Base-by-base conservation (phyloP, 1,139 yeast species). In the Zygoascus sp. region DNA sequence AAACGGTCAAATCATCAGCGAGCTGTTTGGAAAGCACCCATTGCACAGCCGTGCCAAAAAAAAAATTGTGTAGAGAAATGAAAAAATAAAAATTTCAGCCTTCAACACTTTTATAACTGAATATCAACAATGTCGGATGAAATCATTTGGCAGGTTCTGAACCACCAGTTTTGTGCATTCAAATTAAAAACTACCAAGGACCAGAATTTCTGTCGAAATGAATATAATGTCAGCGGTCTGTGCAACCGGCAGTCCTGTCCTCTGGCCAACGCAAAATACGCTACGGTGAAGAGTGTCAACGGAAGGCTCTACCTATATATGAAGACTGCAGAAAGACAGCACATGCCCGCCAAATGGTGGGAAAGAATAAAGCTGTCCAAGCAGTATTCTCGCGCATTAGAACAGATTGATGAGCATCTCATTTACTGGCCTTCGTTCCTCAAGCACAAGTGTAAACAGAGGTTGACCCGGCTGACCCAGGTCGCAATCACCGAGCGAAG, bases 281-380 rank as follows among this genome's bases (percentile, higher is more conserved):
- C 98, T 30, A 92, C 98, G 0, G 95, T 92, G 44, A 84, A 92
- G 60, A 83, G 80, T 59, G 78, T 88, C 37, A 94, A 89, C 58
- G 98, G 98, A 17, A 79, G 81, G 63, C 72, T 92, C 42, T 92
- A 89, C 62, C 73, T 92, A 36, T 92, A 92, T 69, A 92, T 92
- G 92, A 92, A 92, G 66, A 92, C 97, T 0, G 96, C 95, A 1
- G 98, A 92, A 72, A 80, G 98, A 68, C 94, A 95, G 20, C 98
- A 92, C 64, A 85, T 88, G 58, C 98, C 98, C 11, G 79, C 86
- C 41, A 85, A 85, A 60, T 72, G 87, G 67, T 92, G 98, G 98
- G 97, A 92, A 68, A 77, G 97, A 59, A 82, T 92, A 63, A 83
- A 83, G 64, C 74, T 92, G 51, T 85, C 94, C 49, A 88, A 87